These are phyloP conservation scores for Citrus unshiu DNA, from an alignment of 345 rosid genomes.

Conservation along the genomic window DNA sequence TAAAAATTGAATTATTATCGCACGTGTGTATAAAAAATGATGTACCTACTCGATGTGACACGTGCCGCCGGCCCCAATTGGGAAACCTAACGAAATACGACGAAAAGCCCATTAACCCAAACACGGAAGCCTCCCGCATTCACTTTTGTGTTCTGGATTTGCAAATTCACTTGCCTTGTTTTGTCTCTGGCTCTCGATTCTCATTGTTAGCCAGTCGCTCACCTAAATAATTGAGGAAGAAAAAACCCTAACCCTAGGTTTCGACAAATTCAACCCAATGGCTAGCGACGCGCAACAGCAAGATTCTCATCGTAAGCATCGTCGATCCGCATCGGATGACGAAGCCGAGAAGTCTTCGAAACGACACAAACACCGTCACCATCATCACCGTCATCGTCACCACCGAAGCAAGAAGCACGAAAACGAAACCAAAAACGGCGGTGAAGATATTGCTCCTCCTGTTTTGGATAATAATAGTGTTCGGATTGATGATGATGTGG, in stretches of 20 bases:
- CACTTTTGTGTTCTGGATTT: background rate
- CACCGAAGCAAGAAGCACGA: slow-evolving; percentile 63
- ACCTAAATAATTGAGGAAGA: no score
- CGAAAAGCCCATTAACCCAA: no score
- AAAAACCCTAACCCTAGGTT: slow-evolving; percentile 40
- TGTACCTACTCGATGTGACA: background rate
- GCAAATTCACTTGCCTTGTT: background rate
- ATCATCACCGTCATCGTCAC: slow-evolving; percentile 50
- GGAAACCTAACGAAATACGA: background rate
- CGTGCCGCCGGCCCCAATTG: background rate
- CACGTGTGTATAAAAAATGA: background rate
- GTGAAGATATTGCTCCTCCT: slow-evolving; percentile 26
- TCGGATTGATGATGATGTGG: slow-evolving; percentile 64
- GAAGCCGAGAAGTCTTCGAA: slow-evolving; percentile 60
- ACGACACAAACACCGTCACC: slow-evolving; percentile 83
- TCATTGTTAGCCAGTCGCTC: background rate
- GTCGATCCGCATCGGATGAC: slow-evolving; percentile 48
- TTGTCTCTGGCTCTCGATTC: background rate
- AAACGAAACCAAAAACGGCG: slow-evolving; percentile 33
- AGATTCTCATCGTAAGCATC: slow-evolving; percentile 75
- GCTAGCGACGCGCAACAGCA: slow-evolving; percentile 36
- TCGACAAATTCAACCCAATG: slow-evolving; percentile 29
- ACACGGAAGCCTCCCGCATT: background rate
- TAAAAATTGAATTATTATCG: background rate
- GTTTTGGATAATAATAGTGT: slow-evolving; percentile 19